Conservation (phyloP, 2,329 filamentous ascomycete genomes). For the Neurospora sp. region DNA sequence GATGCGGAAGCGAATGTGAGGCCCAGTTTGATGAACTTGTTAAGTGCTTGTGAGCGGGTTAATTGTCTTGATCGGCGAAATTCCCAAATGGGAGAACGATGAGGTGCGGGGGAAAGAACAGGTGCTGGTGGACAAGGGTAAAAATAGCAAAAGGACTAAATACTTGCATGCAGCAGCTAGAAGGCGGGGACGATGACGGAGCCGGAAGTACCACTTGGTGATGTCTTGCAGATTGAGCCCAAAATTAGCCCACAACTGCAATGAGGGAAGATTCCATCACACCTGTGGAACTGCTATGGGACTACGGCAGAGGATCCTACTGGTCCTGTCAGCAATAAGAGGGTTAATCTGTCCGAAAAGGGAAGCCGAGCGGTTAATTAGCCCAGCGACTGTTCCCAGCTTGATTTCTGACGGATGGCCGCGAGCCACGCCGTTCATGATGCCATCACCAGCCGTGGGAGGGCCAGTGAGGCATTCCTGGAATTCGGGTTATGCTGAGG, state of each 20-base stretch:
- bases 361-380: slow-evolving; percentile 17
- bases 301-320: neutral
- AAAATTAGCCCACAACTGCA: slow-evolving; percentile 17
- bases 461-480: neutral
- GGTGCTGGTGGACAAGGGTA: neutral
- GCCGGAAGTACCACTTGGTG: neutral
- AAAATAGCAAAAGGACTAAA: neutral
- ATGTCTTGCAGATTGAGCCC: neutral
- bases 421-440: neutral
- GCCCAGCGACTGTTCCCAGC: slow-evolving; percentile 1
- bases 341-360: slow-evolving; percentile 13
- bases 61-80: neutral
- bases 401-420: neutral
- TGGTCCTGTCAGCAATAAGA: neutral
- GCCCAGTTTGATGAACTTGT: neutral
- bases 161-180: neutral
- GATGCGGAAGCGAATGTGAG: neutral
- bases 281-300: slow-evolving; percentile 9
- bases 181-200: neutral
- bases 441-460: neutral
- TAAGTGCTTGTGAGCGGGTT: neutral
- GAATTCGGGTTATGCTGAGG: neutral
- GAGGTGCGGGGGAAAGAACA: neutral
- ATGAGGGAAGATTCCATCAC: slow-evolving; percentile 18
- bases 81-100: neutral